Evolutionary conservation across 257 asterid genomes (phyloP).

Genomic region (Vinca minor): DNA sequence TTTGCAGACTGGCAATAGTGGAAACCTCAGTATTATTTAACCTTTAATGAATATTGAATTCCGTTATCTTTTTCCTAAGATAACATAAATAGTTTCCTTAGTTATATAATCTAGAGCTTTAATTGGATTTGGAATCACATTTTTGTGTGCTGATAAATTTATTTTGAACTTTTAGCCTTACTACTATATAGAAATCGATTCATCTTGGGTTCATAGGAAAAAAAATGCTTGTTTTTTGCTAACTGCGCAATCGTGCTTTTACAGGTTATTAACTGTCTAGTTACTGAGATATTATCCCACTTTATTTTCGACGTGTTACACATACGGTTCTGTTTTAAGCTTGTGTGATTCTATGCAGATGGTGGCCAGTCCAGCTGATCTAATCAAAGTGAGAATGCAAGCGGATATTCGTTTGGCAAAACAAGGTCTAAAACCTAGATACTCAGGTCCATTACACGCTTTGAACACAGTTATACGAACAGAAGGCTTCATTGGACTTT

Average conservation of each 20-base stretch:
- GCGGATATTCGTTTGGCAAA: slow-evolving; percentile 50
- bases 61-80: not conserved
- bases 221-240: not conserved
- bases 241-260: not conserved
- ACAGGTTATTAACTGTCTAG: not conserved
- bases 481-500: slow-evolving; percentile 66
- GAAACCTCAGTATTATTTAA: not conserved
- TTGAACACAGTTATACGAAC: slow-evolving; percentile 43
- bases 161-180: not conserved
- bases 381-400: slow-evolving; percentile 87
- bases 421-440: slow-evolving; percentile 51
- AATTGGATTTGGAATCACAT: not conserved
- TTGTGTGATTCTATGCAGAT: slow-evolving; percentile 31
- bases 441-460: slow-evolving; percentile 56
- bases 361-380: slow-evolving; percentile 92
- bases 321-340: not conserved
- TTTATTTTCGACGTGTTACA: not conserved
- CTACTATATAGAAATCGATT: not conserved
- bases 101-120: not conserved
- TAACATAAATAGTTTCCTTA: not conserved
- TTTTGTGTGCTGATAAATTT: not conserved
- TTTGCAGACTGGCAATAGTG: not conserved
- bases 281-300: not conserved
- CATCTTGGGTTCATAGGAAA: not conserved
- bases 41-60: not conserved